Percentiles rank a stretch among this genome's conserved stretches.
These are phyloP conservation scores for Bipolaris bicolor DNA, from an alignment of 2,329 filamentous ascomycete species.

Conservation along the genomic window DNA sequence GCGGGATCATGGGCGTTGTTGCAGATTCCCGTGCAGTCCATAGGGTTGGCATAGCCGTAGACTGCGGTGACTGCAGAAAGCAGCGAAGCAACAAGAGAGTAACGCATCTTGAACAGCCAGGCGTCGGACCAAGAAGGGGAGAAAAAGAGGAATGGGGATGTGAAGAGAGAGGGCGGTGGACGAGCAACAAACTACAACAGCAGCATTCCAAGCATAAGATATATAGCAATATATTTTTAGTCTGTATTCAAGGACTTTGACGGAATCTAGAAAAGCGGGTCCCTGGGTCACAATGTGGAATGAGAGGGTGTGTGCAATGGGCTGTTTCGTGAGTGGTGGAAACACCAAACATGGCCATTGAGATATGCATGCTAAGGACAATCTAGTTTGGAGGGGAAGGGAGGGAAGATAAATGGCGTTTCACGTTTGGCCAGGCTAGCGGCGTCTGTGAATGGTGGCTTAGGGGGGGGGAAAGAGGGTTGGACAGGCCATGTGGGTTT, in stretches of 20 bases:
- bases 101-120: slow-evolving; percentile 23
- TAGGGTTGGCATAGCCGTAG: slow-evolving; percentile 49
- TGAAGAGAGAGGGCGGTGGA: not conserved
- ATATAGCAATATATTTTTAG: not conserved
- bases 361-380: not conserved
- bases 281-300: not conserved
- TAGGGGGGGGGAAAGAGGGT: not conserved
- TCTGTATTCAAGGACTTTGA: not conserved
- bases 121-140: not conserved
- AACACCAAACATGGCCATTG: not conserved
- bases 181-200: not conserved
- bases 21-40: slow-evolving; percentile 51
- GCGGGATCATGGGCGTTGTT: slow-evolving; percentile 57
- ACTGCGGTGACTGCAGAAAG: slow-evolving; percentile 25
- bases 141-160: not conserved
- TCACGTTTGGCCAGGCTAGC: not conserved
- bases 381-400: slow-evolving; percentile 5
- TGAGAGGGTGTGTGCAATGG: not conserved
- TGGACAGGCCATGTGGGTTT: not conserved
- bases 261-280: not conserved
- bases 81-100: slow-evolving; percentile 24
- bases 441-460: slow-evolving; percentile 9
- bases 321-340: slow-evolving; percentile 9
- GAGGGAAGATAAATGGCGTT: slow-evolving; percentile 1
- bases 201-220: not conserved